phyloP scores from a whole-genome alignment of 139 green algal species.

The Coelastrella sp. region DNA sequence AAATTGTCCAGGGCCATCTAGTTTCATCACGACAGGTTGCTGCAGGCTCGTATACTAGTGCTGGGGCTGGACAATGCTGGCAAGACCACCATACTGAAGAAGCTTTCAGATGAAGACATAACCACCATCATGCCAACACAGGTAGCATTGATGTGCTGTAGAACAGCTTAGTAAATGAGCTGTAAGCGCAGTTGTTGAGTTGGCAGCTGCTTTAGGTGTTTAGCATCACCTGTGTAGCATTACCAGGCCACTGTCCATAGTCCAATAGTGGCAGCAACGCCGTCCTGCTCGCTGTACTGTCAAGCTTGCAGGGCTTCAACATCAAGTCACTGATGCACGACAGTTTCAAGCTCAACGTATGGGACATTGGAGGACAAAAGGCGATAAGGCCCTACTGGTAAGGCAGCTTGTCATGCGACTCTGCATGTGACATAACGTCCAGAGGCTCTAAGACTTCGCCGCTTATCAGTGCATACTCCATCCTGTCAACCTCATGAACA shows the following conservation, averaged over 20 bases:
- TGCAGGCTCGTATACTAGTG: conserved; percentile 83
- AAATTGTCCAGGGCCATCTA: too few species aligned
- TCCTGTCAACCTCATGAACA: too few species aligned
- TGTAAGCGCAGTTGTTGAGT: too few species aligned
- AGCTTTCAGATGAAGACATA: conserved; percentile 85
- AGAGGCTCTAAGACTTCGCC: too few species aligned
- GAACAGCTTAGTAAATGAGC: too few species aligned
- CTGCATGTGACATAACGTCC: too few species aligned
- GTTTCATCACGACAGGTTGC: neutral
- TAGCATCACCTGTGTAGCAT: too few species aligned
- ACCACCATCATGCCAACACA: conserved; percentile 85
- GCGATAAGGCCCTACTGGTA: conserved; percentile 86
- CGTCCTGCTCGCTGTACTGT: too few species aligned
- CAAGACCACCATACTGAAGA: conserved; percentile 89
- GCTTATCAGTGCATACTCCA: too few species aligned
- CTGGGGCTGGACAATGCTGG: conserved; percentile 87
- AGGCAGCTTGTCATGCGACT: neutral
- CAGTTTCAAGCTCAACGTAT: conserved; percentile 90
- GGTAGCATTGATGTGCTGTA: too few species aligned
- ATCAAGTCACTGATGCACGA: conserved; percentile 86
- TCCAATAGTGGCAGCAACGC: too few species aligned
- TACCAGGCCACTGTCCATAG: too few species aligned
- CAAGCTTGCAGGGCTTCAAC: conserved; percentile 86
- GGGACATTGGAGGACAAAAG: conserved; percentile 90
- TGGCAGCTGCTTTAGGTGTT: neutral